phyloP scores from a whole-genome alignment of 768 basidiomycete species.

The Multifurca ochricompacta region DNA sequence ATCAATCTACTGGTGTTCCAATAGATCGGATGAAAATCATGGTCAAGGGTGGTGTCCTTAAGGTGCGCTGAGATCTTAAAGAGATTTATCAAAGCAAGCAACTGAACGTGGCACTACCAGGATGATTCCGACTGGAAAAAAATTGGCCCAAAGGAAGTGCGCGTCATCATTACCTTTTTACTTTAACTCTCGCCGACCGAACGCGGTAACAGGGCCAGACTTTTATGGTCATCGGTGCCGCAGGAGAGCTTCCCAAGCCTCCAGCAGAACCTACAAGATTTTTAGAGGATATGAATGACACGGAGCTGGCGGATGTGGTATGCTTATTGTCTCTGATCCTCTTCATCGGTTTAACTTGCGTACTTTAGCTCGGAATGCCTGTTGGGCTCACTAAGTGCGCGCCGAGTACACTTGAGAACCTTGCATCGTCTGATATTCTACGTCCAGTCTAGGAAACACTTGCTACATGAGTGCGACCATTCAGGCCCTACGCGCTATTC shows the following conservation, averaged over 20 bases:
- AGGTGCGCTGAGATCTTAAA: slow-evolving; percentile 41
- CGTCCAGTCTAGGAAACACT: slow-evolving; percentile 66
- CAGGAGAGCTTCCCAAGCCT: slow-evolving; percentile 85
- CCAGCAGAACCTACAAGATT: slow-evolving; percentile 75
- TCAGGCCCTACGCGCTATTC: slow-evolving; percentile 89
- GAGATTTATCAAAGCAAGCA: background rate
- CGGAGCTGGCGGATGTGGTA: slow-evolving; percentile 73
- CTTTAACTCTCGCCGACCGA: background rate
- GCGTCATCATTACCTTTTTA: slow-evolving; percentile 22
- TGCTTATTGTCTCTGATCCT: slow-evolving; percentile 22
- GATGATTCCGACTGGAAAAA: slow-evolving; percentile 86
- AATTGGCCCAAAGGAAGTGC: slow-evolving; percentile 71
- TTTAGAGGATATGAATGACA: slow-evolving; percentile 88
- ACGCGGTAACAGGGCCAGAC: slow-evolving; percentile 60
- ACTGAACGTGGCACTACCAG: slow-evolving; percentile 30
- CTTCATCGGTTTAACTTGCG: background rate
- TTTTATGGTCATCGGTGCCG: slow-evolving; percentile 90
- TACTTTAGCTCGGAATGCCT: slow-evolving; percentile 53
- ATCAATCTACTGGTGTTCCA: slow-evolving; percentile 78
- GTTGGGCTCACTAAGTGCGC: slow-evolving; percentile 70
- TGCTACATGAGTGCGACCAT: slow-evolving; percentile 97
- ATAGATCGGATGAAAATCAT: slow-evolving; percentile 95
- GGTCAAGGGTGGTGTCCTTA: slow-evolving; percentile 86
- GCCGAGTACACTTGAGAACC: background rate
- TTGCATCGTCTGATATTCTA: slow-evolving; percentile 26